Evolutionary conservation across 495 filamentous ascomycete genomes (phyloP), one percentile per base, ranked within the genome.

Genomic region (Schizothecium vesticola): DNA sequence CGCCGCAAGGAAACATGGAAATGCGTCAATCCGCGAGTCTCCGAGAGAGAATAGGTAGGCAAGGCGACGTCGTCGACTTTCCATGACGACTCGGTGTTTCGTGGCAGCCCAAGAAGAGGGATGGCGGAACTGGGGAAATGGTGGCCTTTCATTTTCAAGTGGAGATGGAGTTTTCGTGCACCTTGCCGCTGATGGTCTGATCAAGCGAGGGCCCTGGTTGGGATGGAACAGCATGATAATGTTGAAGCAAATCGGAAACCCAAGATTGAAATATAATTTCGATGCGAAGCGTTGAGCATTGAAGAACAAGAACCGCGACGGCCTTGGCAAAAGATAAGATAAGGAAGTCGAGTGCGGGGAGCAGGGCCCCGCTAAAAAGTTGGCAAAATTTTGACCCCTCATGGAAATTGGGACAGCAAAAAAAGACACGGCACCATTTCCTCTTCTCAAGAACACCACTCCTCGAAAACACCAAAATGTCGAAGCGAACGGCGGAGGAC

Each of bases 401-500:
- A 51, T n/a, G 36, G 16, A 51, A 51, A 8, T 51, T 51, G 43
- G 36, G 19, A n/a, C 5, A 19, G 43, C 6, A n/a, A 51, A 51
- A 51, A 51, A n/a, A 51, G 6, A n/a, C 0, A 51, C 19, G 43
- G 19, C 43, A 7, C 16, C 16, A 7, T 51, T 51, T 9, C 43
- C 43, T n/a, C 6, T 9, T 19, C 4, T n/a, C 19, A n/a, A 19
- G 1, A n/a, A n/a, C 19, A 51, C 16, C 13, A 51, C 3, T 7
- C 36, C 29, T 11, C 43, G 16, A 51, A n/a, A n/a, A 11, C 56
- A 26, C n/a, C 72, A 85, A 66, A 66, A 93, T 93, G 91, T 88
- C 87, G 11, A 93, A 92, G 80, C 85, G 91, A 76, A 77, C 85
- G 25, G 88, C 91, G 71, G 81, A 86, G 56, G 71, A 74, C 22